A percentile compares a stretch with the other conserved stretches of the same genome.
These are phyloP conservation scores for Angophora floribunda DNA, from an alignment of 345 rosid genomes.

Conservation along the genomic window DNA sequence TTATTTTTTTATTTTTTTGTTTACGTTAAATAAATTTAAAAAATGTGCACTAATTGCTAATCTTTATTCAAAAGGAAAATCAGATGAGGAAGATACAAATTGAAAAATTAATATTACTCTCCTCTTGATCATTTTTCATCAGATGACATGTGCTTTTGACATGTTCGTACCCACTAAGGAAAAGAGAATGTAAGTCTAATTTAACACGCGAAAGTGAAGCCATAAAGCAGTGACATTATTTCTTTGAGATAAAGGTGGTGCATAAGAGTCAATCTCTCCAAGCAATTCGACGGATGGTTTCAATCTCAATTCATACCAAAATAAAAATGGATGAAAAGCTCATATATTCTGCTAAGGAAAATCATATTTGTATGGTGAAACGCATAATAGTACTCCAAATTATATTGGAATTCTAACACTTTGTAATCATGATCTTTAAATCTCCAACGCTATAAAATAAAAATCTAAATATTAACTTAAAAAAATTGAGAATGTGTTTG, in stretches of 20 bases:
- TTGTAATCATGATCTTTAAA: neutral
- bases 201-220: neutral
- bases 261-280: too few species aligned
- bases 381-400: neutral
- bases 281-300: neutral
- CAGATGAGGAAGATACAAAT: neutral
- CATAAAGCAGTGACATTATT: neutral
- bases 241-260: too few species aligned
- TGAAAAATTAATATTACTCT: neutral
- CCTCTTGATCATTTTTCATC: neutral
- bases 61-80: neutral
- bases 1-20: too few species aligned
- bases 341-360: neutral
- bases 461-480: too few species aligned
- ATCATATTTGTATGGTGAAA: rapidly evolving
- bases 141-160: neutral
- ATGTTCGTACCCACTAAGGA: rapidly evolving
- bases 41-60: neutral
- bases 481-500: rapidly evolving
- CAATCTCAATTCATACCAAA: too few species aligned
- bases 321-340: too few species aligned
- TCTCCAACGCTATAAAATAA: too few species aligned
- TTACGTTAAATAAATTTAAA: too few species aligned
- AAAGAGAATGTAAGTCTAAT: rapidly evolving
- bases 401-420: neutral